Evolutionary conservation across 495 filamentous ascomycete species (phyloP).

Genomic region (Lasiosphaeria ovina): DNA sequence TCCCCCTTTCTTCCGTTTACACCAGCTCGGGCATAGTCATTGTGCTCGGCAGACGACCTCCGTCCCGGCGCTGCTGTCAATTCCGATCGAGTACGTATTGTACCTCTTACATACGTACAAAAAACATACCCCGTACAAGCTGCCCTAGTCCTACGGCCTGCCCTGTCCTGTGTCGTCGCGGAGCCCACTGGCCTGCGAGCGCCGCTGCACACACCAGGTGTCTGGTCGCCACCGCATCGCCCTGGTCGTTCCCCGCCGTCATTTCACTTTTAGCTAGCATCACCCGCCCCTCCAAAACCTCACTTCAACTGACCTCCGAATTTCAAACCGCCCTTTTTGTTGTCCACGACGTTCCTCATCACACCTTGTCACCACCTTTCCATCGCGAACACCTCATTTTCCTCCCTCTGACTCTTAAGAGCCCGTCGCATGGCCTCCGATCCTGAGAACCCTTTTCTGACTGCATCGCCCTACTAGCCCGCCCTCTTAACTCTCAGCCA

Average conservation of each 20-base stretch:
- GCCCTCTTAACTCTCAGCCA: slow-evolving; percentile 18
- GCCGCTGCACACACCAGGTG: slow-evolving; percentile 30
- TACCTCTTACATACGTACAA: neutral
- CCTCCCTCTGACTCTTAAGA: neutral
- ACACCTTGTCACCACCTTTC: slow-evolving; percentile 3
- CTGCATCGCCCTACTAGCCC: slow-evolving; percentile 10
- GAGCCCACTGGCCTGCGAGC: slow-evolving; percentile 31
- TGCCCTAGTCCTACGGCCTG: neutral
- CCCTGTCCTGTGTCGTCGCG: slow-evolving; percentile 14
- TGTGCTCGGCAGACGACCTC: neutral
- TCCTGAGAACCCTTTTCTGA: slow-evolving; percentile 16
- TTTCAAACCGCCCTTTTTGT: slow-evolving; percentile 16
- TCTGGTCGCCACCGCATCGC: slow-evolving; percentile 35
- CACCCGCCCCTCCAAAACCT: slow-evolving; percentile 39
- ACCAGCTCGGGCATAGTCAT: neutral
- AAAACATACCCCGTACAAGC: neutral
- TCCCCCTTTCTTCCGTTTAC: slow-evolving; percentile 4
- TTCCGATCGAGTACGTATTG: neutral
- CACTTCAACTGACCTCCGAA: slow-evolving; percentile 26
- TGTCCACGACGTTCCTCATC: slow-evolving; percentile 15
- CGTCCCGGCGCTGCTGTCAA: neutral
- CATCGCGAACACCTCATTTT: slow-evolving; percentile 3
- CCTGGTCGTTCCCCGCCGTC: slow-evolving; percentile 39
- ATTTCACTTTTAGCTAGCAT: slow-evolving; percentile 35
- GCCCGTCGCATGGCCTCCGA: slow-evolving; percentile 5